Base-by-base conservation (phyloP, 306 rosid species). In the Trichosanthes cucumerina region DNA sequence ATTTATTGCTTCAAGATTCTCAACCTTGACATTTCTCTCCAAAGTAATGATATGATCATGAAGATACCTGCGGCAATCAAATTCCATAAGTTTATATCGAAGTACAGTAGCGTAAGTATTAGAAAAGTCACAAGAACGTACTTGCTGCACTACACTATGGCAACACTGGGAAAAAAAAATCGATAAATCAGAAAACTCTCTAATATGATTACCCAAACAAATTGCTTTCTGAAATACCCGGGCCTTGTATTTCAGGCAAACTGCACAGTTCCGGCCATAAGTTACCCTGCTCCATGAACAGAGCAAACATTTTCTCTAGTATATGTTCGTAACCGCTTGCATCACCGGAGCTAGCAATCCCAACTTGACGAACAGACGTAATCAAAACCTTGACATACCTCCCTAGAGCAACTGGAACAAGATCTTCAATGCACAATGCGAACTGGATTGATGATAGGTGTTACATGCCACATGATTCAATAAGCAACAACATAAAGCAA, bases 201-300 rank as follows among this genome's bases (percentile, higher is more conserved):
- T 41, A 56, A 69, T 81, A 71, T 65, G 78, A 56, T 74, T 90
- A 94, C 98, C 97, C 91, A 80, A 90, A 88, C 83, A 92, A 84
- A 82, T 84, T 83, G 81, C 65, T 88, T 63, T 90, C 97, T 34
- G 97, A 86, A 60, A 86, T 85, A 79, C 89, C 91, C 50, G 89
- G 83, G 83, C 90, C 79, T 85, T 86, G 87, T 56, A 90, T 87
- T 90, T 94, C 98, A 23, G 93, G 86, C 85, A 94, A 87, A 84
- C 88, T 79, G 86, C 93, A 94, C 85, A 94, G 85, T 76, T 94
- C 97, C 43, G 97, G 96, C 98, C 97, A 94, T 81, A 94, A 66
- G 90, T 87, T 92, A 59, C 98, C 97, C 76, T 94, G 98, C 84
- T 94, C 98, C 85, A 94, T 85, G 90, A 92, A 94, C 82, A 94